A percentile compares a stretch with the other conserved stretches of the same genome.
Conservation (phyloP, 208 protist species). For the Leishmania tarentolae region DNA sequence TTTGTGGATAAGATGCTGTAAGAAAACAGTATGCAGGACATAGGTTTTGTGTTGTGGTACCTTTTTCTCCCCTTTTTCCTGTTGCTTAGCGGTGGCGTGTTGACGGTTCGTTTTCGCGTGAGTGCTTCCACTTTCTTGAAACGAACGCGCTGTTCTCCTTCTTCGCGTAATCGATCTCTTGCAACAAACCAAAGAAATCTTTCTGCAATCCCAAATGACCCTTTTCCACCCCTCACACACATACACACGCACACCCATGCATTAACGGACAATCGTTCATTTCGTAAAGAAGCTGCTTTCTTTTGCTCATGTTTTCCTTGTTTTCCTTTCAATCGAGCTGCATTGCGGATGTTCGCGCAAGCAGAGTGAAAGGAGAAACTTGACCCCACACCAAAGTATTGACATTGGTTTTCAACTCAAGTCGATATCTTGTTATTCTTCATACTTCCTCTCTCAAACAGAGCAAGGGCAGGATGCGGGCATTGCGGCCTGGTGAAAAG, state of each 20-base stretch:
- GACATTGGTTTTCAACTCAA: neutral
- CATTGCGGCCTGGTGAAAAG: neutral
- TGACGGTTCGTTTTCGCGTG: slow-evolving; percentile 4
- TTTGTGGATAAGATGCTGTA: neutral
- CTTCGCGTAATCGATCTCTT: neutral
- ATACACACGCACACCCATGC: neutral
- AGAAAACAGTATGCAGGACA: neutral
- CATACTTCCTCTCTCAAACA: neutral
- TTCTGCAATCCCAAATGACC: too few relatives aligned
- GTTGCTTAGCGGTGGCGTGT: slow-evolving; percentile 10
- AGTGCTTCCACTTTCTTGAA: slow-evolving; percentile 1
- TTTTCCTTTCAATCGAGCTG: neutral
- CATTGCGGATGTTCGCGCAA: neutral
- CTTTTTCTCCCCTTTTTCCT: slow-evolving; percentile 11
- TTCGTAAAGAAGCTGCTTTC: neutral
- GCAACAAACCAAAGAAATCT: neutral
- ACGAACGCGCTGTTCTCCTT: neutral
- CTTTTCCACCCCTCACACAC: too few relatives aligned
- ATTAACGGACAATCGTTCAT: neutral
- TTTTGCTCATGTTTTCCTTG: neutral
- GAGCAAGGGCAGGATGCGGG: neutral
- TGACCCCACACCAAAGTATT: neutral
- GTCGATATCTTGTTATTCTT: neutral
- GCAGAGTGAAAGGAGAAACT: neutral
- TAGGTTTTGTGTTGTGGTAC: neutral